A percentile compares a stretch with the other conserved stretches of the same genome.
Conservation (phyloP, 2,329 filamentous ascomycete genomes). For the Arthrobotrys musiformis region DNA sequence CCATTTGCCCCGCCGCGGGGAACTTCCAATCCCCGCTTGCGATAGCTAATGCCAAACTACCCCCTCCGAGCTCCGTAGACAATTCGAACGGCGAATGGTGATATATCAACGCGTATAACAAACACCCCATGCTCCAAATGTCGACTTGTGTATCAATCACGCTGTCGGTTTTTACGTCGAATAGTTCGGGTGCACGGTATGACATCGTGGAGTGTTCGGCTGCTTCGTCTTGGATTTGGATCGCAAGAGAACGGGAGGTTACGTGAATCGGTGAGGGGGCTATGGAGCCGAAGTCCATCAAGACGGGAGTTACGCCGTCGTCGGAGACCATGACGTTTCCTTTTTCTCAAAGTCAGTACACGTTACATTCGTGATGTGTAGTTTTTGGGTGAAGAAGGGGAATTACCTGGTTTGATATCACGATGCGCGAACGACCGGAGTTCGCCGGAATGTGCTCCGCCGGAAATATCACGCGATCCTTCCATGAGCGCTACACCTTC, state of each 20-base stretch:
- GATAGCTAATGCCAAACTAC: constrained; percentile 71
- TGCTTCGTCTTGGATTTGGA: constrained; percentile 91
- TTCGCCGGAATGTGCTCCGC: constrained; percentile 59
- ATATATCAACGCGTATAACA: constrained; percentile 94
- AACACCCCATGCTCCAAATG: constrained; percentile 97
- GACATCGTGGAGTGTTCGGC: constrained; percentile 99
- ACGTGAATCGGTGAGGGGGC: constrained; percentile 87
- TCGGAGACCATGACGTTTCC: constrained; percentile 99
- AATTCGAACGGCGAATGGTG: constrained; percentile 98
- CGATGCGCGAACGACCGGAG: constrained; percentile 87
- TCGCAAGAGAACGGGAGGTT: constrained; percentile 86
- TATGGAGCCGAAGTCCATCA: constrained; percentile 97
- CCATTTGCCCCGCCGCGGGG: constrained; percentile 81
- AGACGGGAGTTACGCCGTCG: constrained; percentile 84
- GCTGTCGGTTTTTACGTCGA: constrained; percentile 93
- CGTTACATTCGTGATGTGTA: no score
- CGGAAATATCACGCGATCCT: constrained; percentile 43
- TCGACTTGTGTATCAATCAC: constrained; percentile 96
- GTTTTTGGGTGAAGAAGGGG: background rate
- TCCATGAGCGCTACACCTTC: constrained; percentile 52
- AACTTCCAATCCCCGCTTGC: constrained; percentile 92
- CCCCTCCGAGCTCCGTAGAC: constrained; percentile 93
- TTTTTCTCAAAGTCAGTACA: no score
- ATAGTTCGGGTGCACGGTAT: constrained; percentile 95
- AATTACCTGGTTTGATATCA: constrained; percentile 85